These are phyloP conservation scores for Collybia sp. DNA, from an alignment of 768 basidiomycete genomes.

Conservation along the genomic window DNA sequence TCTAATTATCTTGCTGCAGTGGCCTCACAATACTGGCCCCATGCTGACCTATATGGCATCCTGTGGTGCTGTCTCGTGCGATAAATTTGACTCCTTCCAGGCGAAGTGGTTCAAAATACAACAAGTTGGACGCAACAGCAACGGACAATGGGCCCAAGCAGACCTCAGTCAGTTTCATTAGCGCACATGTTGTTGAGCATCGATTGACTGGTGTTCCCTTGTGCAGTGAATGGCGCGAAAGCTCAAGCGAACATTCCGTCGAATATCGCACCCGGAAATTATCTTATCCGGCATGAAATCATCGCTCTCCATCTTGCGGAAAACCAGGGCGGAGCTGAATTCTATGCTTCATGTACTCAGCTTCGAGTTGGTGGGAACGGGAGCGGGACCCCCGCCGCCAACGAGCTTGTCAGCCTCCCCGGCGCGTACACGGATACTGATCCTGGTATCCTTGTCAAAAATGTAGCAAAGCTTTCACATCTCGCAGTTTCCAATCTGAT, in stretches of 20 bases:
- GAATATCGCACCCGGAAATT: conserved; percentile 61
- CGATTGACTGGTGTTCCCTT: background rate
- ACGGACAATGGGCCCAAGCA: conserved; percentile 47
- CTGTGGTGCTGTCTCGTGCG: conserved; percentile 54
- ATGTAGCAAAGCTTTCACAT: conserved; percentile 21
- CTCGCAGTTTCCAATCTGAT: background rate
- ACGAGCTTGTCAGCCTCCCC: conserved; percentile 61
- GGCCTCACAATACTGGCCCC: conserved; percentile 59
- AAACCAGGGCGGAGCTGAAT: conserved; percentile 66
- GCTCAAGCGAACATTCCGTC: conserved; percentile 40
- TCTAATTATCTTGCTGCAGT: conserved; percentile 17
- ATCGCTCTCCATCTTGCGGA: conserved; percentile 69
- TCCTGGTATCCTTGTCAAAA: conserved; percentile 63
- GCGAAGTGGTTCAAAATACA: conserved; percentile 77
- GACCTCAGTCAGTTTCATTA: conserved; percentile 40
- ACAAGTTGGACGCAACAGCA: conserved; percentile 36
- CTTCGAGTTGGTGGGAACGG: conserved; percentile 50
- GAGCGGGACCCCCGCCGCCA: conserved; percentile 37
- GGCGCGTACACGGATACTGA: conserved; percentile 70
- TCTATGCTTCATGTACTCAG: conserved; percentile 72
- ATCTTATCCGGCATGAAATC: conserved; percentile 77
- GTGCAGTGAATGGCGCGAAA: conserved; percentile 33
- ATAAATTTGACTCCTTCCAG: conserved; percentile 48
- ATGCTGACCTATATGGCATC: conserved; percentile 71
- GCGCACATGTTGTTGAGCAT: background rate